Evolutionary conservation across 371 early-diverging fungal species (phyloP).

Genomic region (Chytridium lagenaria): DNA sequence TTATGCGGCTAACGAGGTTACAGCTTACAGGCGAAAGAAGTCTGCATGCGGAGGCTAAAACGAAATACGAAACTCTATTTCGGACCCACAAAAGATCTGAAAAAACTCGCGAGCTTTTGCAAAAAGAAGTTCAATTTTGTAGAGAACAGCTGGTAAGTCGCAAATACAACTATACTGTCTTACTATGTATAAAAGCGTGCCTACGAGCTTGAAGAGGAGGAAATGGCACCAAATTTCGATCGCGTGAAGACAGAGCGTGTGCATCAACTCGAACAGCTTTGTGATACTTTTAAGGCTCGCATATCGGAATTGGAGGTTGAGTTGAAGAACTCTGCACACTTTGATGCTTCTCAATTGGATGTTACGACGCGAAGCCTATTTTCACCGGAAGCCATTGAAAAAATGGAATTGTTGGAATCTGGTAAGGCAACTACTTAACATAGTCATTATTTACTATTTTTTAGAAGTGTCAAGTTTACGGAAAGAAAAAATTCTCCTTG

Average conservation of each 20-base stretch:
- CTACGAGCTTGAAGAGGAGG: slow-evolving; percentile 68
- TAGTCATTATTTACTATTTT: slow-evolving; percentile 10
- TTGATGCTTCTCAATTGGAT: background rate
- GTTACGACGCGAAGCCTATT: background rate
- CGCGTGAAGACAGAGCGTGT: slow-evolving; percentile 63
- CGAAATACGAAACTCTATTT: slow-evolving; percentile 24
- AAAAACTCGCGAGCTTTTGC: slow-evolving; percentile 37
- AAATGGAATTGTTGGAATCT: background rate
- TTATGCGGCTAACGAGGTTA: background rate
- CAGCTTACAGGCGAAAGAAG: slow-evolving; percentile 29
- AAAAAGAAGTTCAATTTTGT: slow-evolving; percentile 59
- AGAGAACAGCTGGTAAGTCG: slow-evolving; percentile 59
- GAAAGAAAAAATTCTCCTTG: slow-evolving; percentile 40
- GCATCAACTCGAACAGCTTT: slow-evolving; percentile 63
- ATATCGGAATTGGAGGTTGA: slow-evolving; percentile 45
- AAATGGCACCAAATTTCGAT: slow-evolving; percentile 60
- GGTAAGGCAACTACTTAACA: slow-evolving; percentile 21
- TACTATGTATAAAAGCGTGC: slow-evolving; percentile 63
- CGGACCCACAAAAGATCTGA: slow-evolving; percentile 35
- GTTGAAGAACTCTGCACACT: background rate
- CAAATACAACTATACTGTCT: too few species aligned
- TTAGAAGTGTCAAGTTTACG: slow-evolving; percentile 20
- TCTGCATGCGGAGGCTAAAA: slow-evolving; percentile 20
- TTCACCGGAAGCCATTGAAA: slow-evolving; percentile 19
- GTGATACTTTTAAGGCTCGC: slow-evolving; percentile 61